Percentiles rank a stretch among this genome's conserved stretches.
Conservation (phyloP, 2,329 filamentous ascomycete species). For the Trichoderma sp. region DNA sequence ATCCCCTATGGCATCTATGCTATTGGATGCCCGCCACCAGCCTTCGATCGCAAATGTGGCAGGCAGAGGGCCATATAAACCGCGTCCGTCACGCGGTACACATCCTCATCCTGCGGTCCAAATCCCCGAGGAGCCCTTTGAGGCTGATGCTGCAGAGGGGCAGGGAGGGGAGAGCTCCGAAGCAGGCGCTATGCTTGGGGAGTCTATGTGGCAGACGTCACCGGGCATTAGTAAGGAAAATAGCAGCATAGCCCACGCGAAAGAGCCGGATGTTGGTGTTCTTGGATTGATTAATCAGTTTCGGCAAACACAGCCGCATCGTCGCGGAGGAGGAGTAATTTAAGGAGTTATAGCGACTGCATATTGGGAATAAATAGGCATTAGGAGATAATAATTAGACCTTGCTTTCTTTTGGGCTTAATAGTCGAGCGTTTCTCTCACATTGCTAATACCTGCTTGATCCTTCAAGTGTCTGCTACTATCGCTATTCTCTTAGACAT, state of each 20-base stretch:
- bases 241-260: conserved; percentile 47
- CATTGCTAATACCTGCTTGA: not conserved
- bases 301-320: conserved; percentile 54
- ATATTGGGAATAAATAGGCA: not conserved
- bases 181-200: conserved; percentile 50
- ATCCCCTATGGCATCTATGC: conserved; percentile 68
- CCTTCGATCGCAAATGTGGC: conserved; percentile 51
- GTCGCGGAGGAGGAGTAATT: conserved; percentile 39
- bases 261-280: conserved; percentile 52
- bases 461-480: not conserved
- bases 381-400: not conserved
- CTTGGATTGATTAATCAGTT: conserved; percentile 58
- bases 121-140: conserved; percentile 55
- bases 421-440: not conserved
- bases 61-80: conserved; percentile 46
- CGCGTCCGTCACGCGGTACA: conserved; percentile 43
- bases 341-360: not conserved
- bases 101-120: conserved; percentile 45
- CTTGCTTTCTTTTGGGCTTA: not conserved
- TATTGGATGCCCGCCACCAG: conserved; percentile 74
- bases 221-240: conserved; percentile 52
- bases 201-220: conserved; percentile 59
- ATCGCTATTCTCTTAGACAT: no score
- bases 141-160: conserved; percentile 44
- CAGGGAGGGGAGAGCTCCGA: conserved; percentile 55